Conservation (phyloP, 1,139 yeast species). For the Kodamaea sp. region DNA sequence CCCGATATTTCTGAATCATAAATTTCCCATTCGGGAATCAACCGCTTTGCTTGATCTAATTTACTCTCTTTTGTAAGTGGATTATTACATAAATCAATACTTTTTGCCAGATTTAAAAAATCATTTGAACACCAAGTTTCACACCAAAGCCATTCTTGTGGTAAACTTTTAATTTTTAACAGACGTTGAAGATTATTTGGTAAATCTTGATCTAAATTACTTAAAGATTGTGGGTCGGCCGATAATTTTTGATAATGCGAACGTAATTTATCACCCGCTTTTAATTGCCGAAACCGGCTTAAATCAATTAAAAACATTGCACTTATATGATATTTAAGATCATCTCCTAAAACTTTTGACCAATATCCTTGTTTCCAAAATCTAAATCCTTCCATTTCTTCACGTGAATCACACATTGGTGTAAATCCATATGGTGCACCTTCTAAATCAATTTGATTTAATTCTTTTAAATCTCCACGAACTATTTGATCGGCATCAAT, state of each 20-base stretch:
- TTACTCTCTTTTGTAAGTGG: constrained; percentile 79
- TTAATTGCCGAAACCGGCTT: constrained; percentile 54
- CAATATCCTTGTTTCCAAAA: constrained; percentile 97
- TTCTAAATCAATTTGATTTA: constrained; percentile 60
- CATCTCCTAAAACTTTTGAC: constrained; percentile 59
- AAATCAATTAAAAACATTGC: constrained; percentile 83
- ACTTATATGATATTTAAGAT: constrained; percentile 72
- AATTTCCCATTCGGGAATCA: constrained; percentile 71
- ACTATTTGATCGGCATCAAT: constrained; percentile 85
- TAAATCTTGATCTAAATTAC: constrained; percentile 87
- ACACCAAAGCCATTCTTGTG: constrained; percentile 89
- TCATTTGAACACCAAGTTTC: constrained; percentile 89
- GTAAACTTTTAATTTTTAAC: constrained; percentile 67
- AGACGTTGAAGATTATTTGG: constrained; percentile 77
- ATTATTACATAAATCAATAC: constrained; percentile 80
- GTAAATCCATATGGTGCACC: constrained; percentile 84
- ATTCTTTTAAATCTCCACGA: constrained; percentile 67
- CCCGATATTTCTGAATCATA: constrained; percentile 52
- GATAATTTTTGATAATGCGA: constrained; percentile 84
- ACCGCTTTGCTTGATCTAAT: constrained; percentile 66
- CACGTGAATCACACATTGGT: constrained; percentile 82
- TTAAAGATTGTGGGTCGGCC: constrained; percentile 71
- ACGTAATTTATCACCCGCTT: constrained; percentile 77
- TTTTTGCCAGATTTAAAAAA: constrained; percentile 57
- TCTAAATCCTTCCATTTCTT: constrained; percentile 78